Percentiles rank a stretch among this genome's conserved stretches.
Evolutionary conservation across 441 rosid genomes (phyloP).

Genomic region (Corymbia calophylla): DNA sequence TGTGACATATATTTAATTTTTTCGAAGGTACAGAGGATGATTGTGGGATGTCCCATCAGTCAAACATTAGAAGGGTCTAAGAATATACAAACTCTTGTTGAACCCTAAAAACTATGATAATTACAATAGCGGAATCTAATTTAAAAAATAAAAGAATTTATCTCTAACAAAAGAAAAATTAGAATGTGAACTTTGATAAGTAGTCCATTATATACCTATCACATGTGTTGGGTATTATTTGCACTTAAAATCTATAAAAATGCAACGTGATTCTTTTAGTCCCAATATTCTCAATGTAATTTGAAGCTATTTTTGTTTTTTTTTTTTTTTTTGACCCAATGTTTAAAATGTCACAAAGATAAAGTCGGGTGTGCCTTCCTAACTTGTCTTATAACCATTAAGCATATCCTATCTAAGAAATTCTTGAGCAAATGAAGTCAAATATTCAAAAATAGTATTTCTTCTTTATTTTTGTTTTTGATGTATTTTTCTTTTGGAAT

Average conservation of each 20-base stretch:
- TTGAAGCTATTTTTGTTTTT: no score
- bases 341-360: background rate
- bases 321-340: background rate
- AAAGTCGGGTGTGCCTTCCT: background rate
- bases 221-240: background rate
- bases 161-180: background rate
- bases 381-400: background rate
- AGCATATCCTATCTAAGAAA: background rate
- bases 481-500: background rate
- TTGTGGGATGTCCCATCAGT: background rate
- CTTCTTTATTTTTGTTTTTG: background rate
- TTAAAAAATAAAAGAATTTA: rapidly evolving
- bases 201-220: background rate
- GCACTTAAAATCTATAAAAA: background rate
- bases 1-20: no score
- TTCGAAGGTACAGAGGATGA: background rate
- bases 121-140: background rate
- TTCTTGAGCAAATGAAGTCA: background rate
- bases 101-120: background rate
- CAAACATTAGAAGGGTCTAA: background rate
- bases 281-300: background rate
- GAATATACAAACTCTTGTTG: background rate
- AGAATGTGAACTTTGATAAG: background rate
- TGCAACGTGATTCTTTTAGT: background rate
- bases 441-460: background rate